Evolutionary conservation across 768 basidiomycete genomes (phyloP).

Genomic region (Antrodiella citrinella): DNA sequence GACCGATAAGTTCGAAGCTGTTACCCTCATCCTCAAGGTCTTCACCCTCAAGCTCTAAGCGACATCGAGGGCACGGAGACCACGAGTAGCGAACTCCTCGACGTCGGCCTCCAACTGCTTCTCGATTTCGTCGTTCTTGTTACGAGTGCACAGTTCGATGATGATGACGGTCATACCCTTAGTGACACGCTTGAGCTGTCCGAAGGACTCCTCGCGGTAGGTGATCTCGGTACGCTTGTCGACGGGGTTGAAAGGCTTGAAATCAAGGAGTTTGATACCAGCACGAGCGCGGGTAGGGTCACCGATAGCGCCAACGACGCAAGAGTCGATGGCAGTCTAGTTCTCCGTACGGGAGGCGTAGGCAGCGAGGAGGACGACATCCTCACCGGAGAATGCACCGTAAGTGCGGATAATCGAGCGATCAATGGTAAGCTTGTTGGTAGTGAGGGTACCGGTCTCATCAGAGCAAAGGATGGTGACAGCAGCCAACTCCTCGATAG

Average conservation of each 20-base stretch:
- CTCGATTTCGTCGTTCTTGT: slow-evolving; percentile 93
- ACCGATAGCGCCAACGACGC: slow-evolving; percentile 75
- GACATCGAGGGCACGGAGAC: slow-evolving; percentile 95
- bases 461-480: slow-evolving; percentile 98
- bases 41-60: slow-evolving; percentile 84
- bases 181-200: slow-evolving; percentile 96
- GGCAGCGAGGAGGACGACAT: slow-evolving; percentile 88
- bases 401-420: slow-evolving; percentile 87
- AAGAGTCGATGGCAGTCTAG: slow-evolving; percentile 93
- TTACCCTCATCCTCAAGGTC: slow-evolving; percentile 85
- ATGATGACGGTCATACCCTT: slow-evolving; percentile 99
- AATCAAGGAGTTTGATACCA: slow-evolving; percentile 94
- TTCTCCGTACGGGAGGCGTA: slow-evolving; percentile 98
- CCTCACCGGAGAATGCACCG: slow-evolving; percentile 79
- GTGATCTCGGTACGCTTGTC: slow-evolving; percentile 99
- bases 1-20: slow-evolving; percentile 95
- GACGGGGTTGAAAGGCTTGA: slow-evolving; percentile 99
- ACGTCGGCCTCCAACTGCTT: slow-evolving; percentile 89
- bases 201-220: slow-evolving; percentile 89
- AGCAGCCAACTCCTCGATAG: slow-evolving; percentile 96
- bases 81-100: slow-evolving; percentile 91
- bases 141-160: slow-evolving; percentile 93
- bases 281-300: slow-evolving; percentile 70
- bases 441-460: slow-evolving; percentile 97
- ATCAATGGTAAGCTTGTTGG: slow-evolving; percentile 99